Conservation (phyloP, 2,329 filamentous ascomycete species). For the Microsporum canis region DNA sequence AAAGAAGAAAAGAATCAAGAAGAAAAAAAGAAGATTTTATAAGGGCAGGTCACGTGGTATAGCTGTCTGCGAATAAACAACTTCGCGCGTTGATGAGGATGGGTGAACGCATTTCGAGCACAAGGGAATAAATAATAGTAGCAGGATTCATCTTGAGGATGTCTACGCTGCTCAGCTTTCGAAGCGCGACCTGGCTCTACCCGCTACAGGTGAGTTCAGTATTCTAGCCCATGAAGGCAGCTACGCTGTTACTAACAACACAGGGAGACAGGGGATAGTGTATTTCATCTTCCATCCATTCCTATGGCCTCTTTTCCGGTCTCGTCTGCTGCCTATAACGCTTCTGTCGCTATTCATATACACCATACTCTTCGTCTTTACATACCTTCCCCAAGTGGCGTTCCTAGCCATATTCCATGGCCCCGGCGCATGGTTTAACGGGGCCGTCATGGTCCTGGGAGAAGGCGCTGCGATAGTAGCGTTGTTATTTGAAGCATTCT, state of each 20-base stretch:
- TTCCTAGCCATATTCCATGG: conserved; percentile 80
- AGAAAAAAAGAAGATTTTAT: conserved; percentile 21
- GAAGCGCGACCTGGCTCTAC: conserved; percentile 37
- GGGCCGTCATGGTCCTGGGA: conserved; percentile 67
- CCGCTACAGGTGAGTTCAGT: conserved; percentile 34
- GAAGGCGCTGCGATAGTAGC: conserved; percentile 53
- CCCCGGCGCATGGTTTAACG: conserved; percentile 77
- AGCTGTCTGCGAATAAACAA: neutral
- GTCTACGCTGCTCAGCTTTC: conserved; percentile 15
- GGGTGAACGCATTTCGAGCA: neutral
- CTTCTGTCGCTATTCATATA: conserved; percentile 76
- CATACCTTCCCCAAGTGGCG: conserved; percentile 79
- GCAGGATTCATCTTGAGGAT: neutral
- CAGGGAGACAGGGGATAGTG: conserved; percentile 54
- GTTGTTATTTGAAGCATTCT: conserved; percentile 65
- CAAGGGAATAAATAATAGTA: neutral
- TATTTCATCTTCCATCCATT: conserved; percentile 69
- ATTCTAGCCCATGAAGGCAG: neutral
- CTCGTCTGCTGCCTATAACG: conserved; percentile 67
- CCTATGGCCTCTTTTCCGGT: conserved; percentile 68
- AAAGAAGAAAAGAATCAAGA: conserved; percentile 21
- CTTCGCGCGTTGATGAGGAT: neutral
- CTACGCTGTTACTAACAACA: neutral
- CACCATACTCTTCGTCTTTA: conserved; percentile 72
- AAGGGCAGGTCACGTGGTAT: conserved; percentile 8